A percentile compares a stretch with the other conserved stretches of the same genome.
phyloP scores from a whole-genome alignment of 1,139 yeast species.

The Yamadazyma atmosphaerica region DNA sequence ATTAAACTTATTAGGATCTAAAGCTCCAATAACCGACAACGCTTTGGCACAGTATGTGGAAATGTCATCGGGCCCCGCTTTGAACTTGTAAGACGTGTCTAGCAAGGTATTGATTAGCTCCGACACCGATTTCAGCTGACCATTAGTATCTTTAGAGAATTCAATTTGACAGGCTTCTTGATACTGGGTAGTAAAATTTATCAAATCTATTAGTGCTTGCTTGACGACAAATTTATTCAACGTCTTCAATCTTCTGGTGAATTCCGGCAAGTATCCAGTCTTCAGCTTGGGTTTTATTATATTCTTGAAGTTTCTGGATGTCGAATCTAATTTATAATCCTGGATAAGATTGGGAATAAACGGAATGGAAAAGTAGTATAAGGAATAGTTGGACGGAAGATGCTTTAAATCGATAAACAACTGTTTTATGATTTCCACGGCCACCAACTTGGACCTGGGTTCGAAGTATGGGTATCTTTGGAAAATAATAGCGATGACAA shows the following conservation, averaged over 20 bases:
- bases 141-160: constrained; percentile 21
- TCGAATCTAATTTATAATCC: constrained; percentile 23
- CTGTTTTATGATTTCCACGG: constrained; percentile 44
- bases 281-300: constrained; percentile 26
- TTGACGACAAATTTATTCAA: constrained; percentile 76
- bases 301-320: constrained; percentile 21
- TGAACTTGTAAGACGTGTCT: constrained; percentile 60
- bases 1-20: constrained; percentile 66
- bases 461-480: constrained; percentile 64
- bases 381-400: constrained; percentile 41
- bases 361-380: constrained; percentile 52
- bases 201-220: constrained; percentile 74
- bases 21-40: constrained; percentile 74
- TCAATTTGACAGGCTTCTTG: constrained; percentile 50
- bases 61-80: constrained; percentile 44
- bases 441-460: constrained; percentile 43
- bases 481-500: constrained; percentile 47
- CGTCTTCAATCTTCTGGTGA: constrained; percentile 57
- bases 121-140: constrained; percentile 35
- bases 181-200: constrained; percentile 47
- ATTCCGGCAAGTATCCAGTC: constrained; percentile 44
- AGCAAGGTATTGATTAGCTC: constrained; percentile 56
- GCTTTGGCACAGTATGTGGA: constrained; percentile 65
- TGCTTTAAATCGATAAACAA: constrained; percentile 38
- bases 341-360: constrained; percentile 40